phyloP scores from a whole-genome alignment of 169 alveolate species.

The Condylostoma magnum region DNA sequence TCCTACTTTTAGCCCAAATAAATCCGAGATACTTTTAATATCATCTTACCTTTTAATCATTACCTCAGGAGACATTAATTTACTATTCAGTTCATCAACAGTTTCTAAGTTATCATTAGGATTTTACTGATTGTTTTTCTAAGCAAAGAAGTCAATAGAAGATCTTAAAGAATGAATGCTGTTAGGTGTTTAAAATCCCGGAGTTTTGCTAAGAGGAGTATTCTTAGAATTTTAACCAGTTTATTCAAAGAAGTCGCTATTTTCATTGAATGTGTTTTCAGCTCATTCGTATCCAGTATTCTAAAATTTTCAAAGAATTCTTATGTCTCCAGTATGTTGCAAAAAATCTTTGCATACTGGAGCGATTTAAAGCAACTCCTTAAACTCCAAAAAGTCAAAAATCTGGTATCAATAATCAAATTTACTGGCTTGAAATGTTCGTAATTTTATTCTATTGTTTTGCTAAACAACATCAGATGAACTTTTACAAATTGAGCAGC shows the following conservation, averaged over 20 bases:
- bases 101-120: background rate
- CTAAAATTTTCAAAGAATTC: background rate
- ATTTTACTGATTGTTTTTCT: background rate
- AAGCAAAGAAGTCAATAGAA: background rate
- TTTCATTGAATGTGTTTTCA: background rate
- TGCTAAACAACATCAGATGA: no score
- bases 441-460: no score
- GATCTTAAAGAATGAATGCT: background rate
- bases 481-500: no score
- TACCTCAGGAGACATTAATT: no score
- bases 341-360: background rate
- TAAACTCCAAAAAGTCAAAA: conserved; percentile 6
- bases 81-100: background rate
- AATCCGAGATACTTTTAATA: no score
- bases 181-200: background rate
- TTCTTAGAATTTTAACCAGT: background rate
- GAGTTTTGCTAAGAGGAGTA: background rate
- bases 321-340: background rate
- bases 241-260: background rate
- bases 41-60: no score
- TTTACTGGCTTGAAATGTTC: no score
- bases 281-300: background rate
- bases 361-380: background rate
- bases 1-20: background rate
- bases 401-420: conserved; percentile 9